phyloP scores from a whole-genome alignment of 805 yeast genomes.

The Brettanomyces bruxellensis region DNA sequence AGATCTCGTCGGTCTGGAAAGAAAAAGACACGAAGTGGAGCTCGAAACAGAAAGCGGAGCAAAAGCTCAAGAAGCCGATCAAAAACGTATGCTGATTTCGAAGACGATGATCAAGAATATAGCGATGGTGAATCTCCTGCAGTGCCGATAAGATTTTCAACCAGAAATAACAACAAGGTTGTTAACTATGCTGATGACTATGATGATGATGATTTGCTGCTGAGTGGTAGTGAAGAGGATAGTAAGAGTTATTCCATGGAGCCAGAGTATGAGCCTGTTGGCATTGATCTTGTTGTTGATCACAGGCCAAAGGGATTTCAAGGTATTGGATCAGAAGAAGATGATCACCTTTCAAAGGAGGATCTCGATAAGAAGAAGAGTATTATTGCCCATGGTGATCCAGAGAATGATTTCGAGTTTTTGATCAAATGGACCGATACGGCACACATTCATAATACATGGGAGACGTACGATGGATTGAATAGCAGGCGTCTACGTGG shows the following conservation, averaged over 20 bases:
- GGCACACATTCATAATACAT: constrained; percentile 90
- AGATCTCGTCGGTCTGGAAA: constrained; percentile 15
- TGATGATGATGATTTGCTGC: constrained; percentile 44
- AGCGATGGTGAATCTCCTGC: constrained; percentile 1
- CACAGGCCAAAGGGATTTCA: constrained; percentile 34
- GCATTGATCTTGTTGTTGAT: constrained; percentile 39
- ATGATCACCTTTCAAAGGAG: constrained; percentile 8
- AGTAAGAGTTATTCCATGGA: constrained; percentile 11
- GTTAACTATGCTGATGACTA: constrained; percentile 68
- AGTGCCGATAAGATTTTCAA: constrained; percentile 52
- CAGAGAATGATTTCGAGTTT: constrained; percentile 52
- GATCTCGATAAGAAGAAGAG: constrained; percentile 15
- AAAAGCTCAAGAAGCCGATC: background rate
- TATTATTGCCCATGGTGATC: constrained; percentile 24
- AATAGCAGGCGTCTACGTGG: constrained; percentile 51
- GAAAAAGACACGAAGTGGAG: constrained; percentile 1
- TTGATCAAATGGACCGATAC: constrained; percentile 78
- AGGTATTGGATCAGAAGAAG: constrained; percentile 9
- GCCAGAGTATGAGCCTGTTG: constrained; percentile 13
- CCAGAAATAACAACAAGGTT: constrained; percentile 54
- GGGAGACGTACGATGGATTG: constrained; percentile 64
- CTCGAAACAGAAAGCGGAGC: background rate
- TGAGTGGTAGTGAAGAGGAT: constrained; percentile 29
- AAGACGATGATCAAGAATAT: constrained; percentile 21
- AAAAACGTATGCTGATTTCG: constrained; percentile 23